These are phyloP conservation scores for Pichia pseudocactophila DNA, from an alignment of 805 yeast genomes.

Conservation along the genomic window DNA sequence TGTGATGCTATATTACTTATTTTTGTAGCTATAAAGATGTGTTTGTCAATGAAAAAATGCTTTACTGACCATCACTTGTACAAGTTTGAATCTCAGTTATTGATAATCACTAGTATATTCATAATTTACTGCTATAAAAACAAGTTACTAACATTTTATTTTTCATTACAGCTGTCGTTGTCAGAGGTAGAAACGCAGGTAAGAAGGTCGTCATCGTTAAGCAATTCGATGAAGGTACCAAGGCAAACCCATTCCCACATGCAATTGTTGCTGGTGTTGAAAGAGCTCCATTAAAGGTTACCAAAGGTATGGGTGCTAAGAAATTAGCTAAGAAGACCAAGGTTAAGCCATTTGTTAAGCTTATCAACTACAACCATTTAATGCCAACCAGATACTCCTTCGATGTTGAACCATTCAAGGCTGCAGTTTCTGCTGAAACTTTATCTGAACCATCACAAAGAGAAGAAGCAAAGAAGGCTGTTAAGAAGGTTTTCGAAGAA, in stretches of 20 bases:
- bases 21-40: no score
- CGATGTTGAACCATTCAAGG: slow-evolving; percentile 93
- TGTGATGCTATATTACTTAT: no score
- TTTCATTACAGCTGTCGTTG: slow-evolving; percentile 72
- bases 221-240: slow-evolving; percentile 98
- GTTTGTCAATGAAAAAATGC: no score
- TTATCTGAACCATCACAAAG: slow-evolving; percentile 96
- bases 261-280: slow-evolving; percentile 99
- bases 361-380: slow-evolving; percentile 98
- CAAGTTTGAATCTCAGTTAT: no score
- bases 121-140: no score
- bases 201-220: slow-evolving; percentile 98
- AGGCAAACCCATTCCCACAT: slow-evolving; percentile 97
- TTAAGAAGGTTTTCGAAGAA: slow-evolving; percentile 98
- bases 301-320: slow-evolving; percentile 92
- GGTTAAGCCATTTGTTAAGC: slow-evolving; percentile 98
- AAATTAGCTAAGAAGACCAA: slow-evolving; percentile 94
- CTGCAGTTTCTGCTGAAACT: slow-evolving; percentile 85
- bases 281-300: slow-evolving; percentile 95
- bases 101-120: no score
- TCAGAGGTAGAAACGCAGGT: slow-evolving; percentile 99
- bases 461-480: slow-evolving; percentile 97
- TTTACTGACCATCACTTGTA: no score
- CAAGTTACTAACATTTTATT: slow-evolving; percentile 2
- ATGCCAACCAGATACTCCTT: slow-evolving; percentile 99